Percentiles rank a stretch among this genome's conserved stretches.
Evolutionary conservation across 345 rosid genomes (phyloP).

Genomic region (Rhodomyrtus tomentosa): DNA sequence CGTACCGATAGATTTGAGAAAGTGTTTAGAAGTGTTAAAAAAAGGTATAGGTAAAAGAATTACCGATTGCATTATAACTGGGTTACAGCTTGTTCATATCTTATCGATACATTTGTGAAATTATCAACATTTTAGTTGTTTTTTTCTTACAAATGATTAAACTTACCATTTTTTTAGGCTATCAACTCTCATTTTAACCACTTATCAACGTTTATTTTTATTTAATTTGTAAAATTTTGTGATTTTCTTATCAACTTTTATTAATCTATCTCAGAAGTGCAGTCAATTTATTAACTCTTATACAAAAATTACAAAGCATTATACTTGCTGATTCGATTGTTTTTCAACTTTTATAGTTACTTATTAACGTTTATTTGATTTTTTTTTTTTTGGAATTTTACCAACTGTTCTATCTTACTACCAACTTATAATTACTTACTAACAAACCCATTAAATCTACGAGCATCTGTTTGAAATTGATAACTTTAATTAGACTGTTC

Average conservation of each 20-base stretch:
- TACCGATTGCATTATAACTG: neutral
- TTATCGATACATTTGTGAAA: neutral
- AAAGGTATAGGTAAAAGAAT: neutral
- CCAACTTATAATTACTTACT: neutral
- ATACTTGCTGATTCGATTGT: neutral
- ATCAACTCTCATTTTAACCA: neutral
- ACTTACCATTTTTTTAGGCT: neutral
- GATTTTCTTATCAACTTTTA: neutral
- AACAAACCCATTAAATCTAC: neutral
- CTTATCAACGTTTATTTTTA: neutral
- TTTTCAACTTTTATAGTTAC: neutral
- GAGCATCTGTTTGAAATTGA: neutral
- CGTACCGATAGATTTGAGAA: neutral
- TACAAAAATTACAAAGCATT: neutral
- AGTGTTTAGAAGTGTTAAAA: neutral
- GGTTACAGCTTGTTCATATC: neutral
- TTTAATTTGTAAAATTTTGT: neutral
- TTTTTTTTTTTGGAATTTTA: neutral
- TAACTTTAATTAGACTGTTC: neutral
- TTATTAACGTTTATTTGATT: no score
- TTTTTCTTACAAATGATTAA: neutral
- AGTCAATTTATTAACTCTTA: neutral
- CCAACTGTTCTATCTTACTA: neutral
- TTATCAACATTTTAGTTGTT: neutral
- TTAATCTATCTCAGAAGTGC: neutral